Evolutionary conservation across 345 rosid species (phyloP).

Genomic region (Eucalyptus pumila): DNA sequence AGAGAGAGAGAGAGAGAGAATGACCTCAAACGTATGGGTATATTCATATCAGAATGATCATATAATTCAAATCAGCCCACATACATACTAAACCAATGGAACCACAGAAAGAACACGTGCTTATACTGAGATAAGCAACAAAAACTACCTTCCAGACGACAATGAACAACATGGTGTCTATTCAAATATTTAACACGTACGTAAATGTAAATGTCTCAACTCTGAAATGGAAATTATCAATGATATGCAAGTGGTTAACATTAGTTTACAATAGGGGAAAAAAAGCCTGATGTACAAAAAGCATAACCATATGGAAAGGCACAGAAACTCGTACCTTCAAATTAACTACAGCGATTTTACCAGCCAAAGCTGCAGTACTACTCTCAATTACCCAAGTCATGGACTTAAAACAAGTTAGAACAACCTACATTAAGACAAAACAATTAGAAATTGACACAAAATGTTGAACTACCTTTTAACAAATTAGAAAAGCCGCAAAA

Average conservation of each 20-base stretch:
- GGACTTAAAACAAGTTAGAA: slow-evolving; percentile 55
- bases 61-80: background rate
- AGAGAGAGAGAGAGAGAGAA: background rate
- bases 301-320: background rate
- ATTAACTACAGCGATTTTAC: slow-evolving; percentile 46
- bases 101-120: background rate
- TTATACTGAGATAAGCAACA: background rate
- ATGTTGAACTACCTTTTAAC: background rate
- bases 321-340: slow-evolving; percentile 26
- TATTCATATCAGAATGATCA: background rate
- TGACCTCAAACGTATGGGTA: background rate
- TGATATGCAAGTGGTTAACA: background rate
- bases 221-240: background rate
- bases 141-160: background rate
- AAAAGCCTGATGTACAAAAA: background rate
- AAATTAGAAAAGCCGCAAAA: background rate
- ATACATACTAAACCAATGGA: background rate
- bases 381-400: slow-evolving; percentile 62
- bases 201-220: background rate
- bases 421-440: slow-evolving; percentile 22
- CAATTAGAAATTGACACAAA: background rate
- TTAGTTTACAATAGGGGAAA: background rate
- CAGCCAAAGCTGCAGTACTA: slow-evolving; percentile 18
- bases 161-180: background rate
- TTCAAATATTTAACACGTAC: background rate